Evolutionary conservation across 139 green algal genomes (phyloP), one percentile per base, ranked within the genome.

Genomic region (Pleodorina starrii): DNA sequence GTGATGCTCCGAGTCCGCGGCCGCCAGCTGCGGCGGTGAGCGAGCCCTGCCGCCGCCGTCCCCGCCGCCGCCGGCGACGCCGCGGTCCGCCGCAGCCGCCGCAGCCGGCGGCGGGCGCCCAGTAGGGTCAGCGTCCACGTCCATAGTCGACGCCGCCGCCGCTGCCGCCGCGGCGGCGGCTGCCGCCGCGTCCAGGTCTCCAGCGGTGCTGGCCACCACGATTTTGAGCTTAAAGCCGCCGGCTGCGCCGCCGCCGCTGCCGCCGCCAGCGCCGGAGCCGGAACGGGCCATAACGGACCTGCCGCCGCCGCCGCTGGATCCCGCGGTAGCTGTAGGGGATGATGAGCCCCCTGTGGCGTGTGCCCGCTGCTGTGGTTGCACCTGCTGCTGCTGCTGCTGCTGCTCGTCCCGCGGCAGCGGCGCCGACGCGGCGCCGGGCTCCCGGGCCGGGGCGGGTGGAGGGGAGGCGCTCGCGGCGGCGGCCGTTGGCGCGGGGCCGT

Each of bases 201-300:
- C 59, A 1, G 85, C 51, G 14, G 90, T 91, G 23, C 77, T 89
- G 21, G 89, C 90, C 14, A 93, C 90, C 69, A 93, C 90, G 43
- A 93, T 93, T 36, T 91, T 91, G 1, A 93, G 86, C 44, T 91
- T 91, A 72, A 87, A 93, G 44, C 40, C 73, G 38, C 57, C 57
- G 27, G 17, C 12, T 32, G 50, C 79, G 51, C 25, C 17, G 19
- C 63, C 32, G 23, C n/a, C 43, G 14, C 63, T 14, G 25, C 32
- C 57, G 57, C 29, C 21, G 79, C 59, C 5, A 12, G 10, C 57
- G 21, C 17, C 32, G 38, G 14, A 66, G 57, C n/a, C 51, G 25
- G 72, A 23, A 29, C 29, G 27, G 42, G 6, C 68, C 17, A 29
- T 42, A 21, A 17, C 36, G 43, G 44, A 44, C n/a, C 32, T 17